Evolutionary conservation across 225 moss, liverwort and hornwort species (phyloP), one percentile per base, ranked within the genome.

Genomic region (Pseudoscleropodium purum): DNA sequence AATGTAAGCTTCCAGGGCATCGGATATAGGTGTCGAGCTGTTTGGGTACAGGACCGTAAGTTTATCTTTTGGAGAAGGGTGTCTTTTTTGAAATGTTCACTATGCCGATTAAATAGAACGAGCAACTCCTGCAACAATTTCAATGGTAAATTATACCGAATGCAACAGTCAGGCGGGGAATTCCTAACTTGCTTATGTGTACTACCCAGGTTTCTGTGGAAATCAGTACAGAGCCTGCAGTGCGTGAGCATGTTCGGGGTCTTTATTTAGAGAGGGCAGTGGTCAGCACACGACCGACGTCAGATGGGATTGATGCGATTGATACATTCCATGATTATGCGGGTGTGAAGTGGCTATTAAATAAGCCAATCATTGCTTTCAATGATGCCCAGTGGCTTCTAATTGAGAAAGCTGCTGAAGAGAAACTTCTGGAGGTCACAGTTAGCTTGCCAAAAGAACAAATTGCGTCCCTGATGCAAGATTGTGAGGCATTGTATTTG

Each of bases 381-480:
- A 92, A 93, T 70, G 97, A 99, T 93, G 96, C 92, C 15, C 97
- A 99, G 92, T 99, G 99, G 99, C 92, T 99, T 67, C 94, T 96
- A 36, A 96, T 99, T 87, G 95, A 97, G 86, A 97, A 96, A 91
- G 99, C 97, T 76, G 95, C 94, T 78, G 96, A 94, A 84, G 99
- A 99, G 88, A 99, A 99, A 92, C 93, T 97, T 68, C 88, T 99
- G 75, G 95, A 95, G 89, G 97, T 96, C 76, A 90, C 90, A 64
- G 94, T 97, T 82, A 96, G 93, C 89, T 89, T 99, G 65, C 91
- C 94, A 13, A 91, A 95, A 83, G 86, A 94, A 56, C 85, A 88
- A 54, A 92, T 95, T 86, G 89, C 90, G 49, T 90, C 94, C 41
- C 89, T 99, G 83, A 95, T 97, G 94, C 91, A 93, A 81, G 97